phyloP scores from a whole-genome alignment of 2,329 filamentous ascomycete species.

The Microdochium bolleyi region DNA sequence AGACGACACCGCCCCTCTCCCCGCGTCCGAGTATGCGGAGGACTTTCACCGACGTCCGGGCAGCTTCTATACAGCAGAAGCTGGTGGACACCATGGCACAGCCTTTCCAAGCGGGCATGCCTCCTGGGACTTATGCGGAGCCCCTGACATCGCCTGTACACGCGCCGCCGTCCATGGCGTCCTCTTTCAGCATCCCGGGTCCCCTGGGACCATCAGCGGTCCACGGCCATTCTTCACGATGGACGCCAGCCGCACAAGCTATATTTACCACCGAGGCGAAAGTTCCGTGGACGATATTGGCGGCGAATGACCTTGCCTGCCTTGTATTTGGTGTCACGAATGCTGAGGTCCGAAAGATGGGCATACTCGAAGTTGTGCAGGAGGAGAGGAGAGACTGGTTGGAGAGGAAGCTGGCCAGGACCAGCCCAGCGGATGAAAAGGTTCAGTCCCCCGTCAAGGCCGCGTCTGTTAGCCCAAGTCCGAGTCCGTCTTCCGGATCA shows the following conservation, averaged over 20 bases:
- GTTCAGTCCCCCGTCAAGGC: not conserved
- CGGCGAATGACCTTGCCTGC: slow-evolving; percentile 93
- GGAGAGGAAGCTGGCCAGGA: slow-evolving; percentile 70
- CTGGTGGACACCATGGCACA: slow-evolving; percentile 79
- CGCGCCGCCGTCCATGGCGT: slow-evolving; percentile 29
- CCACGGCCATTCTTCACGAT: slow-evolving; percentile 87
- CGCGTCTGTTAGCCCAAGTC: slow-evolving; percentile 20
- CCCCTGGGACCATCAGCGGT: slow-evolving; percentile 46
- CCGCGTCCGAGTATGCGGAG: slow-evolving; percentile 67
- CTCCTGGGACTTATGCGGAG: slow-evolving; percentile 18
- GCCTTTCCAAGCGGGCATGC: slow-evolving; percentile 59
- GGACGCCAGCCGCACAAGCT: slow-evolving; percentile 85
- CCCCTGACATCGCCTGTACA: slow-evolving; percentile 33
- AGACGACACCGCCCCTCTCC: slow-evolving; percentile 46
- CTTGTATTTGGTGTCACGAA: slow-evolving; percentile 99
- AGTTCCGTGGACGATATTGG: slow-evolving; percentile 89
- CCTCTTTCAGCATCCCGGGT: slow-evolving; percentile 32
- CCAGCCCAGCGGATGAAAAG: slow-evolving; percentile 37
- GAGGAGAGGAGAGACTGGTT: slow-evolving; percentile 85
- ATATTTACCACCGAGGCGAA: slow-evolving; percentile 95
- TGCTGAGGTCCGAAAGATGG: slow-evolving; percentile 87
- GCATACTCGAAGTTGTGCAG: slow-evolving; percentile 90
- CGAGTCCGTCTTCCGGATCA: slow-evolving; percentile 33
- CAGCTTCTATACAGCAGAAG: slow-evolving; percentile 69
- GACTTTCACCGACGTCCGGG: slow-evolving; percentile 77